Base-by-base conservation (phyloP, 106 monocot species). In the Dactylorhiza incarnata region DNA sequence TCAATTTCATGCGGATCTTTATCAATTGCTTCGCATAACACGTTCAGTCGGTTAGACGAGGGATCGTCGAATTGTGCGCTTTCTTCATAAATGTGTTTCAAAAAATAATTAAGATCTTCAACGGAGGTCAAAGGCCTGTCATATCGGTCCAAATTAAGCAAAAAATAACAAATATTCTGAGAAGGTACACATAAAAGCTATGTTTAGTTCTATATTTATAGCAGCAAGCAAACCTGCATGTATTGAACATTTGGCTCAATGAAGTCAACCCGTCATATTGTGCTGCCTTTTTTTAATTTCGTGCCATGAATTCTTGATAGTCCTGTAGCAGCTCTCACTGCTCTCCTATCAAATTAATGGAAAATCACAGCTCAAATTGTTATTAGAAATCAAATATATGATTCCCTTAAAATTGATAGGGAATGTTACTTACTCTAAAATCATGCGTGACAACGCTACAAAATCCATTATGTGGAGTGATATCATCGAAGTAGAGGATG, bases 251-350 rank as follows among this genome's bases (percentile, higher is more conserved):
- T 66, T 77, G 62, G 70, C 73, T 78, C 53, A 82, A 72, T 55
- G 47, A 15, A 25, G 45, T 22, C 0, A 82, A 43, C 15, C 82
- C 82, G 68, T 78, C 48, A 2, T 20, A 4, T n/a, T 73, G 11
- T 7, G 49, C 12, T 53, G 54, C 78, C 73, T 48, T 47, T 56
- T 77, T 6, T 82, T 67, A 6, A 78, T 77, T 19, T 82, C 77
- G n/a, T 10, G 23, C 82, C 82, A 82, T 26, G 82, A 82, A 44
- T 59, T n/a, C 54, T 48, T 77, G 5, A 82, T 82, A 58, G 74
- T 74, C 26, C 65, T 12, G 16, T 78, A 82, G 51, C 82, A 82
- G 25, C 73, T 73, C 48, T 82, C 55, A 72, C 78, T 82, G 52
- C 24, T 71, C 46, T 82, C 82, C 82, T 82, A 46, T 20, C n/a